Conservation (phyloP, 2,329 filamentous ascomycete genomes). For the Magnaporthiopsis incrustans region DNA sequence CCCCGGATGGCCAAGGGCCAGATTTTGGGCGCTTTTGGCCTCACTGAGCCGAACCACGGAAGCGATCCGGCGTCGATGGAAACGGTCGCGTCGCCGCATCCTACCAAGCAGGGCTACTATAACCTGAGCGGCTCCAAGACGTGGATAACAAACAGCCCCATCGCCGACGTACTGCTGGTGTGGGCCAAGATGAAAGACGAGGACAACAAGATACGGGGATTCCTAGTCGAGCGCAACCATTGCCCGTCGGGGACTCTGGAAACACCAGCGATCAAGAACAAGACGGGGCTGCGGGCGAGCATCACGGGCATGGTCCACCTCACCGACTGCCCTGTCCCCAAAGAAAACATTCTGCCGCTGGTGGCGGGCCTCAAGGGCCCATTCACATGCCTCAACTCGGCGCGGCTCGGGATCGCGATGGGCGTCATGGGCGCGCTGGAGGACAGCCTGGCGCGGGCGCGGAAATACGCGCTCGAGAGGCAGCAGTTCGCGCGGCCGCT, state of each 20-base stretch:
- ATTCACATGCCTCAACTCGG: conserved; percentile 90
- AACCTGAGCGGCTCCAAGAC: conserved; percentile 72
- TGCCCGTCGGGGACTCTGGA: conserved; percentile 84
- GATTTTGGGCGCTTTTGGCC: conserved; percentile 69
- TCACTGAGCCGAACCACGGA: conserved; percentile 84
- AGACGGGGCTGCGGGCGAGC: conserved; percentile 86
- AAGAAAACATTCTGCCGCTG: conserved; percentile 88
- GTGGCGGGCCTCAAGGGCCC: conserved; percentile 82
- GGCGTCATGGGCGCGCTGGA: conserved; percentile 91
- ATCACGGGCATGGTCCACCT: conserved; percentile 98
- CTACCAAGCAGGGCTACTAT: conserved; percentile 68
- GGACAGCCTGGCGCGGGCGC: conserved; percentile 74
- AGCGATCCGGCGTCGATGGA: conserved; percentile 84
- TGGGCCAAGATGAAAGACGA: conserved; percentile 76
- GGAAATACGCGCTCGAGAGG: conserved; percentile 83
- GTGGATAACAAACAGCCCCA: conserved; percentile 88
- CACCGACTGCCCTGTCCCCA: conserved; percentile 80
- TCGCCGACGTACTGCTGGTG: conserved; percentile 70
- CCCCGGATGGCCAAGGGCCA: conserved; percentile 71
- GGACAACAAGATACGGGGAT: conserved; percentile 80
- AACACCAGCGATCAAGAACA: conserved; percentile 88
- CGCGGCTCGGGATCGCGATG: conserved; percentile 87
- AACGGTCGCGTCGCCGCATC: conserved; percentile 67
- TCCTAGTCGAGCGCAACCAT: conserved; percentile 76
- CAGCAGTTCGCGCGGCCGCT: conserved; percentile 94